Percentiles rank a stretch among this genome's conserved stretches.
Conservation (phyloP, 169 alveolate species). For the Ophryocystis elektroscirrha region DNA sequence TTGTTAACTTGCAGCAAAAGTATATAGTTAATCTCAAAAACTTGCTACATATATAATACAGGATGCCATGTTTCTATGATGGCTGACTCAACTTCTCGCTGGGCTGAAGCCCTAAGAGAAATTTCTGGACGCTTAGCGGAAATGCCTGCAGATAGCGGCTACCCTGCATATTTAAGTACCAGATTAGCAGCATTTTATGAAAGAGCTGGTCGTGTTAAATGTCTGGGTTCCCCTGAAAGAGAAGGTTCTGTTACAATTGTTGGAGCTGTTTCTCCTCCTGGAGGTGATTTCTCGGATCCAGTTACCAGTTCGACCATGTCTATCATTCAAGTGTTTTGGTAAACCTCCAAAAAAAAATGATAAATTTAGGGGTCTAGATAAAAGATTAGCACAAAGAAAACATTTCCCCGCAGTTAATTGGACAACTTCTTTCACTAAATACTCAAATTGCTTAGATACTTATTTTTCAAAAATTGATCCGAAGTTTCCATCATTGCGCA, state of each 20-base stretch:
- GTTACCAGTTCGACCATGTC: constrained; percentile 89
- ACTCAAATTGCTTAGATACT: constrained; percentile 74
- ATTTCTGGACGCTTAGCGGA: constrained; percentile 97
- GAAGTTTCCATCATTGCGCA: constrained; percentile 64
- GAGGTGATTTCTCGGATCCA: constrained; percentile 96
- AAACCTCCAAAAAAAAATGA: no score
- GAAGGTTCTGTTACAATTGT: constrained; percentile 93
- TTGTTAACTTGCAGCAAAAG: background rate
- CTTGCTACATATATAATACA: background rate
- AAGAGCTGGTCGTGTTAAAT: constrained; percentile 80
- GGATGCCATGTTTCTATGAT: constrained; percentile 78
- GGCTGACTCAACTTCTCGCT: constrained; percentile 98
- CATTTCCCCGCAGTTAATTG: constrained; percentile 95
- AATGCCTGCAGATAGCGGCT: constrained; percentile 98
- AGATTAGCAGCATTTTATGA: constrained; percentile 94
- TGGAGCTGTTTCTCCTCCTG: constrained; percentile 99
- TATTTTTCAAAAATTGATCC: constrained; percentile 72
- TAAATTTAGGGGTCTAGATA: constrained; percentile 97
- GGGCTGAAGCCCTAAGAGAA: constrained; percentile 99
- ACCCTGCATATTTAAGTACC: constrained; percentile 96
- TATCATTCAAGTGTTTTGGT: constrained; percentile 96
- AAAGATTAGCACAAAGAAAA: constrained; percentile 91
- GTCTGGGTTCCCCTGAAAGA: constrained; percentile 90
- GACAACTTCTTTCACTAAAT: constrained; percentile 83
- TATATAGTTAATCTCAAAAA: background rate